Evolutionary conservation across 208 protist genomes (phyloP), one percentile per base, ranked within the genome.

Genomic region (Leishmania amazonensis): DNA sequence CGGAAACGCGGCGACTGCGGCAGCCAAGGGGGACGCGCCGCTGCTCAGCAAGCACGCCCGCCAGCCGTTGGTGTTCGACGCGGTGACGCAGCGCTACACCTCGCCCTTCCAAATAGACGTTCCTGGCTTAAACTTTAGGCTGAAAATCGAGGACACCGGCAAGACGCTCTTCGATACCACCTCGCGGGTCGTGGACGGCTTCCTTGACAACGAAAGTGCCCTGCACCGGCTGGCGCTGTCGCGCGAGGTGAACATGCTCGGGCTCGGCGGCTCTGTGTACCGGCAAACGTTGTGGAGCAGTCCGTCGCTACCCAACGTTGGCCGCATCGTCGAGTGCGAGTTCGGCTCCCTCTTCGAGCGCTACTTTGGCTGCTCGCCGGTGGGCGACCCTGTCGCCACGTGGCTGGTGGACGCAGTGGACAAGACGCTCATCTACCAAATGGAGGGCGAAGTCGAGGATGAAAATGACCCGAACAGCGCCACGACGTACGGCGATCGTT

Each of bases 391-490:
- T 0, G 90, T 96, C 28, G 89, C 93, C 17, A 87, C 91, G 75
- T 97, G 93, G 93, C 81, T 97, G 0, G 86, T 95, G 11, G 84
- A 90, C 70, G 84, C 90, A 64, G 91, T 97, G 54, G 86, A 93
- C 49, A 85, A 94, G 80, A 96, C 92, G 47, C 85, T 95, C 1
- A 85, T 96, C 51, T 96, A 96, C 71, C 89, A 89, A 75, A 94
- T 97, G 91, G 94, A 97, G 78, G 93, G 89, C 38, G 90, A 95
- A 85, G 90, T 97, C 68, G 94, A 97, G 87, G 94, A 97, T 64
- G 94, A 97, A 81, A 97, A 97, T 74, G 94, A 97, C 45, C 94
- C 92, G 49, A 94, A 95, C 88, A 95, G 91, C 84, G 91, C 91
- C n/a, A 95, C 92, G 47, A 97, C 90, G 49, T 95, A 95, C 64